These are phyloP conservation scores for Solanum commersonii DNA, from an alignment of 257 asterid species.

Conservation along the genomic window DNA sequence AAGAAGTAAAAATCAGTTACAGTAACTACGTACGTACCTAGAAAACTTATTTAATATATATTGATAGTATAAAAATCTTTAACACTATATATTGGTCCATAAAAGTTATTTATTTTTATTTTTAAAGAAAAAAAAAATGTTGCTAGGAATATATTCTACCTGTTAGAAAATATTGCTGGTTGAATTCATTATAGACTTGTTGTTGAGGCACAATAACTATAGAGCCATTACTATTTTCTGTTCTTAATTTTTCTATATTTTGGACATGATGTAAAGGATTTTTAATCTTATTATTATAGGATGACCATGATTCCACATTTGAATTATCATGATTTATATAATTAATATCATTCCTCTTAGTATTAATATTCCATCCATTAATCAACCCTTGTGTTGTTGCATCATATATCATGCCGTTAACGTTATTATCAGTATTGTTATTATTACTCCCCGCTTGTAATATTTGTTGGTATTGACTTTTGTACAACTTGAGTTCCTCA, in stretches of 20 bases:
- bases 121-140: neutral
- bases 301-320: slow-evolving; percentile 21
- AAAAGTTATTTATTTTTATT: neutral
- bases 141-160: slow-evolving; percentile 19
- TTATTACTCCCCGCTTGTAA: slow-evolving; percentile 10
- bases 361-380: slow-evolving; percentile 35
- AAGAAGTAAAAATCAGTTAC: neutral
- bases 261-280: slow-evolving; percentile 14
- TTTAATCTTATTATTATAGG: slow-evolving; percentile 8
- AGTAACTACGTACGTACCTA: neutral
- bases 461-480: slow-evolving; percentile 26
- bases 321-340: slow-evolving; percentile 26
- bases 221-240: slow-evolving; percentile 23
- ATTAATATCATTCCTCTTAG: neutral
- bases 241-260: slow-evolving; percentile 25
- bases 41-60: neutral
- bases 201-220: slow-evolving; percentile 39
- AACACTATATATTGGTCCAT: neutral
- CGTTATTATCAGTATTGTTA: neutral
- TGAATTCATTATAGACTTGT: slow-evolving; percentile 29
- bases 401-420: slow-evolving; percentile 10
- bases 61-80: neutral
- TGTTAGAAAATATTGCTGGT: slow-evolving; percentile 37
- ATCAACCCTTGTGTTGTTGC: slow-evolving; percentile 15
- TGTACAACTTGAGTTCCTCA: slow-evolving; percentile 55